Evolutionary conservation across 768 basidiomycete genomes (phyloP), one percentile per base, ranked within the genome.

Genomic region (Suillus clintonianus): DNA sequence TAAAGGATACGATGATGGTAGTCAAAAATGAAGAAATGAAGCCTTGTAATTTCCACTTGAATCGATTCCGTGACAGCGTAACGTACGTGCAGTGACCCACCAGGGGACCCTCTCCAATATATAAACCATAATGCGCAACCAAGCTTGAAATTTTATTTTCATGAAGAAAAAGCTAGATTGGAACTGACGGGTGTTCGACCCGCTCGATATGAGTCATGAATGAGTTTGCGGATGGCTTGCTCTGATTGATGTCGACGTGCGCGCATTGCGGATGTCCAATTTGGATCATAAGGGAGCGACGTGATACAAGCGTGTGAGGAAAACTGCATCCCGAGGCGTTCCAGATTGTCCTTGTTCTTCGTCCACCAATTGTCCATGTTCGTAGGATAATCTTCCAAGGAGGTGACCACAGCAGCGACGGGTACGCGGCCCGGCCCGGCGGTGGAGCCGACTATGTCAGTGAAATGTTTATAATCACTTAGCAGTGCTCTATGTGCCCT

Each of bases 251-350:
- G 36, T 39, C 55, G 55, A 6, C 36, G 55, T 56, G 55, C 22
- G 1, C 55, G 36, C 36, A 56, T 24, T 2, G 36, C 55, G 22
- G 9, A 5, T 10, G 55, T 17, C 3, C 8, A 9, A 17, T 10
- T 1, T 56, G 22, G 36, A 5, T 56, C 36, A 9, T 56, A 9
- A 4, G 55, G 55, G 15, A 76, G 69, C 24, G 80, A 77, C 4
- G 80, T 81, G 59, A 82, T 73, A 62, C 82, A 82, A 19, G 79
- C 82, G n/a, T 79, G 74, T 9, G 70, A 76, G 22, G 72, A 64
- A n/a, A 81, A 81, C 47, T 64, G 61, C 70, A 82, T 83, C 34
- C 71, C 71, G 55, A 76, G 68, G 34, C 54, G 62, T 48, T 65
- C 68, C 58, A 83, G 74, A 2, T 65, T 66, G 42, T 64, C 64